These are phyloP conservation scores for Melocanna baccifera DNA, from an alignment of 176 grass and related monocot species.

Conservation along the genomic window DNA sequence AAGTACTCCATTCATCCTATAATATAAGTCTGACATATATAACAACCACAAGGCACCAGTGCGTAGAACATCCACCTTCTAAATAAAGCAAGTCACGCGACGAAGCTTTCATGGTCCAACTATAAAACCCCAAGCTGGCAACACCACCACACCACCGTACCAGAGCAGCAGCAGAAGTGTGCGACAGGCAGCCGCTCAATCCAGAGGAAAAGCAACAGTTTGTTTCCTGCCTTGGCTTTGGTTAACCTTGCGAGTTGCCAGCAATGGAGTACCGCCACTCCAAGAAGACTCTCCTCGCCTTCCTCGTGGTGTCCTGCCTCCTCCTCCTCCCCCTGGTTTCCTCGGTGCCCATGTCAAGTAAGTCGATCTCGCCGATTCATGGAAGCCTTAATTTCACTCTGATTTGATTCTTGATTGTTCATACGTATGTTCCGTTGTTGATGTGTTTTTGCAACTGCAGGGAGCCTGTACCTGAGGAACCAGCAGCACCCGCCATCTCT, in stretches of 20 bases:
- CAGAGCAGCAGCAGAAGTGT: background rate
- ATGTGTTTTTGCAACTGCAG: conserved; percentile 12
- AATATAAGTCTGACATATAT: too few species aligned
- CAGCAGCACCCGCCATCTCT: background rate
- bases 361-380: background rate
- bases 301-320: conserved; percentile 25
- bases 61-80: background rate
- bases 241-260: background rate
- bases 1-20: too few species aligned
- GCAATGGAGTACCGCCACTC: conserved; percentile 29
- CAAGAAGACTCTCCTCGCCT: background rate
- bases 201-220: background rate
- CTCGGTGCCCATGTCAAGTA: conserved; percentile 39
- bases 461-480: conserved; percentile 8
- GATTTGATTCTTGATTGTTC: background rate
- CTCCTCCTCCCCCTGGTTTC: conserved; percentile 17
- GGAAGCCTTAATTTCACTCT: background rate
- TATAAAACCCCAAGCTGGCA: conserved; percentile 38
- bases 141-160: background rate
- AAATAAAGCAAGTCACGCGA: background rate
- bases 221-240: background rate
- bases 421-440: background rate
- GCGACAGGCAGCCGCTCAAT: background rate
- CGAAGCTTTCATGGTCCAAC: conserved; percentile 8
- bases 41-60: background rate